These are phyloP conservation scores for Pulveroboletus sp. DNA, from an alignment of 1,284 basidiomycete genomes.

Conservation along the genomic window DNA sequence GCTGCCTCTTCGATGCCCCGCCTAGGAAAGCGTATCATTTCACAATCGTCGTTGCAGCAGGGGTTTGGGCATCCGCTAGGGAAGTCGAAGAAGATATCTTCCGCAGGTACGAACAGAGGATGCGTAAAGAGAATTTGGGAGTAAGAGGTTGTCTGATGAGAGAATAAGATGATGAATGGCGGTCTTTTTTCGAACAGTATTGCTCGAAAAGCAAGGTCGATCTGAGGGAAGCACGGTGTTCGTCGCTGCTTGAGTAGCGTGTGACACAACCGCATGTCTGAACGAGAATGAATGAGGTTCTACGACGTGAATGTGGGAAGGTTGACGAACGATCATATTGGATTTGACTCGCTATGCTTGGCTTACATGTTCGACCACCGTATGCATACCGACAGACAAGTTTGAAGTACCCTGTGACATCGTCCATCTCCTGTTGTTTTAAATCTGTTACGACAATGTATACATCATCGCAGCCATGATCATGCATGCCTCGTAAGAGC, in stretches of 20 bases:
- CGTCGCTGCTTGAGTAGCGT: slow-evolving; percentile 63
- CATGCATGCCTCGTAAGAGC: slow-evolving; percentile 76
- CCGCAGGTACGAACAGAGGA: slow-evolving; percentile 64
- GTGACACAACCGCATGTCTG: slow-evolving; percentile 68
- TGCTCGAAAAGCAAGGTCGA: slow-evolving; percentile 71
- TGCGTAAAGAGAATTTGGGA: slow-evolving; percentile 78
- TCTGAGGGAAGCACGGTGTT: slow-evolving; percentile 74
- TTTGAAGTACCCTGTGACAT: slow-evolving; percentile 73
- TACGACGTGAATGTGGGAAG: background rate
- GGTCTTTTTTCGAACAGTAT: slow-evolving; percentile 71
- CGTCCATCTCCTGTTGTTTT: slow-evolving; percentile 75
- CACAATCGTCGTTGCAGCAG: slow-evolving; percentile 74
- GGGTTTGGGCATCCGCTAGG: slow-evolving; percentile 75
- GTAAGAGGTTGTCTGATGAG: slow-evolving; percentile 74
- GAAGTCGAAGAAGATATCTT: slow-evolving; percentile 71
- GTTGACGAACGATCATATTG: slow-evolving; percentile 60
- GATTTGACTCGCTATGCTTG: slow-evolving; percentile 62
- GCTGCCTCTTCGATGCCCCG: slow-evolving; percentile 59
- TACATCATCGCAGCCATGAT: slow-evolving; percentile 71
- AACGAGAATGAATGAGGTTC: slow-evolving; percentile 12
- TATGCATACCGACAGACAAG: slow-evolving; percentile 64
- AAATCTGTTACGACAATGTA: slow-evolving; percentile 75
- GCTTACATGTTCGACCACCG: slow-evolving; percentile 60
- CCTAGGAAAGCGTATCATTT: slow-evolving; percentile 75
- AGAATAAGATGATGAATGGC: slow-evolving; percentile 73